These are phyloP conservation scores for Beauveria medogensis DNA, from an alignment of 2,329 filamentous ascomycete genomes.

Conservation along the genomic window DNA sequence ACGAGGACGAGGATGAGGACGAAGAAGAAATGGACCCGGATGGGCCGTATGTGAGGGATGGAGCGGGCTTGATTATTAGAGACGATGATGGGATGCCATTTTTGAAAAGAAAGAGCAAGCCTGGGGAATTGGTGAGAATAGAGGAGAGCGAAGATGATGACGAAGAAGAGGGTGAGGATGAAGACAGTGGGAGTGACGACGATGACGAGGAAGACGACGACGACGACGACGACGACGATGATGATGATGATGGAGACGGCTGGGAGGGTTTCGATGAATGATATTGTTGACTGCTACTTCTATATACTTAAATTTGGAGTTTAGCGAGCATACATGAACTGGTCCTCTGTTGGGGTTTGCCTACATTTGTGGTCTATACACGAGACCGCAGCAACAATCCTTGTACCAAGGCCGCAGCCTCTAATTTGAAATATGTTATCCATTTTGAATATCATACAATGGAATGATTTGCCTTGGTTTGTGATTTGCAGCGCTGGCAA, in stretches of 20 bases:
- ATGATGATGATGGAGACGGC: not conserved
- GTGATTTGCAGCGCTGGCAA: too few relatives aligned
- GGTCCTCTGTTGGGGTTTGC: not conserved
- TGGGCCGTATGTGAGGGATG: conserved; percentile 46
- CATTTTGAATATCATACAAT: too few relatives aligned
- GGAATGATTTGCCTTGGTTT: too few relatives aligned
- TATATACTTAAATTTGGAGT: not conserved
- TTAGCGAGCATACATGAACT: not conserved
- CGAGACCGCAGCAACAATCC: not conserved
- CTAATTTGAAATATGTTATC: too few relatives aligned
- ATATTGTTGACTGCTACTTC: not conserved
- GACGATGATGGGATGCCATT: conserved; percentile 32
- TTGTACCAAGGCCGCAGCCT: too few relatives aligned
- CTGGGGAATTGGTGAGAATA: conserved; percentile 17
- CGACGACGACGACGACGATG: not conserved
- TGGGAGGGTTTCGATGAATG: conserved; percentile 18
- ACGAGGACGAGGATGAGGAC: conserved; percentile 17
- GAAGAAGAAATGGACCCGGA: conserved; percentile 20
- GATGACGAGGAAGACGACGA: not conserved
- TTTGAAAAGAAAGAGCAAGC: conserved; percentile 26
- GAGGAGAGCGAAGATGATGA: conserved; percentile 27
- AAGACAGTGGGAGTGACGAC: not conserved
- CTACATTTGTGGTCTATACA: not conserved
- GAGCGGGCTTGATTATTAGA: conserved; percentile 42
- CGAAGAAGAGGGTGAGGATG: conserved; percentile 17